Percentiles rank a stretch among this genome's conserved stretches.
These are phyloP conservation scores for Hyphopichia buzzinii DNA, from an alignment of 1,139 yeast species.

Conservation along the genomic window DNA sequence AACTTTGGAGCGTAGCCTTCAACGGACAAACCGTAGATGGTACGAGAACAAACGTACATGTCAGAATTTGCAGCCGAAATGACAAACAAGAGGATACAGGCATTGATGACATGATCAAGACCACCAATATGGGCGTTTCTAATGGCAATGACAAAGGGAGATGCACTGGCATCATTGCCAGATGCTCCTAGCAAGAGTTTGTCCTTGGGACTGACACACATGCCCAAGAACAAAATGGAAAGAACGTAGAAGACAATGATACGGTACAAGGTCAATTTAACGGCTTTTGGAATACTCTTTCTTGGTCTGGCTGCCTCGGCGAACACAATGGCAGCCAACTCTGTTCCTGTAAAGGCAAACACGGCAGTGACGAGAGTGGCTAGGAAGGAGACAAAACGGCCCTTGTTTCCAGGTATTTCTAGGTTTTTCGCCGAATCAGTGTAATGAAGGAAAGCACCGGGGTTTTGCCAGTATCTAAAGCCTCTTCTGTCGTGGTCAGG, in stretches of 20 bases:
- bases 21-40: slow-evolving; percentile 45
- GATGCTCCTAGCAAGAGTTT: slow-evolving; percentile 7
- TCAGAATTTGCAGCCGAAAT: slow-evolving; percentile 51
- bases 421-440: slow-evolving; percentile 19
- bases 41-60: slow-evolving; percentile 42
- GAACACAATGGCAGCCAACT: slow-evolving; percentile 61
- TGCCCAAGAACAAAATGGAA: slow-evolving; percentile 55
- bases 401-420: slow-evolving; percentile 32
- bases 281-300: slow-evolving; percentile 60
- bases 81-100: slow-evolving; percentile 49
- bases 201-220: slow-evolving; percentile 52
- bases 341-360: slow-evolving; percentile 77
- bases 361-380: slow-evolving; percentile 72
- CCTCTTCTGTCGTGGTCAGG: slow-evolving; percentile 63
- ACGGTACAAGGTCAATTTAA: slow-evolving; percentile 62
- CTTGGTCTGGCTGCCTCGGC: slow-evolving; percentile 67
- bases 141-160: slow-evolving; percentile 57
- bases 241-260: slow-evolving; percentile 56
- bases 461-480: slow-evolving; percentile 63
- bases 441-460: slow-evolving; percentile 59
- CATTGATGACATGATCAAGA: slow-evolving; percentile 50
- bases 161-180: slow-evolving; percentile 41
- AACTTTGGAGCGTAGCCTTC: slow-evolving; percentile 48
- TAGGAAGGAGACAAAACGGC: slow-evolving; percentile 63
- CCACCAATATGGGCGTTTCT: slow-evolving; percentile 48